Evolutionary conservation across 441 rosid genomes (phyloP).

Genomic region (Theobroma grandiflorum): DNA sequence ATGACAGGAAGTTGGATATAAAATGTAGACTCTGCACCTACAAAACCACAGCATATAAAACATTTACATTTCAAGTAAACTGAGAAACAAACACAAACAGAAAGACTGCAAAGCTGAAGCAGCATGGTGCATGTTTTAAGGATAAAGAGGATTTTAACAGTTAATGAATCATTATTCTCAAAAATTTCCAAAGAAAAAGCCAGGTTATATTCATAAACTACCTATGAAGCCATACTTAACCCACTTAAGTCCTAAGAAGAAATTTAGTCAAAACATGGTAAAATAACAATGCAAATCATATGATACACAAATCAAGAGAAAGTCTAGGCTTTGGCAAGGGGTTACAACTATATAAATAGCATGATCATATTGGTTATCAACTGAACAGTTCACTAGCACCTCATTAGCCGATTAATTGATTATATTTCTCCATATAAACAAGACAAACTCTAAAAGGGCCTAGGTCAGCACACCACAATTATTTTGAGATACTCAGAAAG

Average conservation of each 20-base stretch:
- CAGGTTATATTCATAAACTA: not conserved
- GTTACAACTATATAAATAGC: not conserved
- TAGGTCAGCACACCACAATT: not conserved
- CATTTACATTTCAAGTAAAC: not conserved
- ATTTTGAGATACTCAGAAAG: not conserved
- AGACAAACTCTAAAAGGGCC: not conserved
- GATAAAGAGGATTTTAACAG: not conserved
- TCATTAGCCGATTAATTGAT: not conserved
- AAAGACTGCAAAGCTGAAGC: not conserved
- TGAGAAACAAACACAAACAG: conserved; percentile 1
- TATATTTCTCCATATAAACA: conserved; percentile 14
- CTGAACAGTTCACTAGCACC: not conserved
- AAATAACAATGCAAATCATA: not conserved
- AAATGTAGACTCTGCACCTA: not conserved
- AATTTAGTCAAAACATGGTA: not conserved
- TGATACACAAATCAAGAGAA: not conserved
- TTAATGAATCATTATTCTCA: not conserved
- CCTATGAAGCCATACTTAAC: not conserved
- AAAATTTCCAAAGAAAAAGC: conserved; percentile 8
- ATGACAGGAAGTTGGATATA: not conserved
- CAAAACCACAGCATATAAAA: not conserved
- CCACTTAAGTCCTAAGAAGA: not conserved
- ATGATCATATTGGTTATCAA: not conserved
- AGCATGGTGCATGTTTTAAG: not conserved
- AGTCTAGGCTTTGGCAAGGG: not conserved